phyloP scores from a whole-genome alignment of 176 grass and related monocot genomes.

The Musa acuminata region DNA sequence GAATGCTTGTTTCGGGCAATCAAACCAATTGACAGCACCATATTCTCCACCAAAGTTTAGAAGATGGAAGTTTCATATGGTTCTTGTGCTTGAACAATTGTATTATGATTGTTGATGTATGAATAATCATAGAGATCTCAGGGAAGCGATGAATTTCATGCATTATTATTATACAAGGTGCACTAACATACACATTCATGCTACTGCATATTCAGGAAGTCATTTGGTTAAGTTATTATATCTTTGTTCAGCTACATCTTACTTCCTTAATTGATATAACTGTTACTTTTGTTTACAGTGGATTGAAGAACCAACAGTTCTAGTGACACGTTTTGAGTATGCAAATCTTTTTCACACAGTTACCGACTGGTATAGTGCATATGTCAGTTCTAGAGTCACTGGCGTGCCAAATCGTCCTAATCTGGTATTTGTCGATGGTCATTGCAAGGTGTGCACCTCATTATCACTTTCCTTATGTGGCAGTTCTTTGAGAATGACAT shows the following conservation, averaged over 20 bases:
- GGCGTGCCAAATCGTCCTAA: conserved; percentile 53
- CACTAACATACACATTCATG: not conserved
- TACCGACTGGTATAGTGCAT: conserved; percentile 97
- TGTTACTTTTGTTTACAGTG: conserved; percentile 46
- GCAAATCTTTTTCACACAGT: conserved; percentile 98
- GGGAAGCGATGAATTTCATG: not conserved
- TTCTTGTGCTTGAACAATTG: not conserved
- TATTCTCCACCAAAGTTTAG: not conserved
- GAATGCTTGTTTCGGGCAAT: no score
- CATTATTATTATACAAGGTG: not conserved
- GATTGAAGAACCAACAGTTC: conserved; percentile 80
- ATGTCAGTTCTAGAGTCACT: conserved; percentile 83
- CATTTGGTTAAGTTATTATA: not conserved
- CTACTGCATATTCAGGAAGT: not conserved
- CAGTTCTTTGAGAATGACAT: not conserved
- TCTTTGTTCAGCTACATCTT: not conserved
- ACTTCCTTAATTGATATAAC: not conserved
- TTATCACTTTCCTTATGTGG: conserved; percentile 3
- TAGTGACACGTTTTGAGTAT: conserved; percentile 96
- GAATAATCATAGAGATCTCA: not conserved
- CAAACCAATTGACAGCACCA: no score
- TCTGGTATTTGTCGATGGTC: conserved; percentile 85
- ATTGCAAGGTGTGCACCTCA: conserved; percentile 75
- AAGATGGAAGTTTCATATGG: not conserved
- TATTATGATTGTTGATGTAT: not conserved